Percentiles rank a stretch among this genome's conserved stretches.
phyloP scores from a whole-genome alignment of 164 flowering plant genomes.

The Cinnamomum chago region DNA sequence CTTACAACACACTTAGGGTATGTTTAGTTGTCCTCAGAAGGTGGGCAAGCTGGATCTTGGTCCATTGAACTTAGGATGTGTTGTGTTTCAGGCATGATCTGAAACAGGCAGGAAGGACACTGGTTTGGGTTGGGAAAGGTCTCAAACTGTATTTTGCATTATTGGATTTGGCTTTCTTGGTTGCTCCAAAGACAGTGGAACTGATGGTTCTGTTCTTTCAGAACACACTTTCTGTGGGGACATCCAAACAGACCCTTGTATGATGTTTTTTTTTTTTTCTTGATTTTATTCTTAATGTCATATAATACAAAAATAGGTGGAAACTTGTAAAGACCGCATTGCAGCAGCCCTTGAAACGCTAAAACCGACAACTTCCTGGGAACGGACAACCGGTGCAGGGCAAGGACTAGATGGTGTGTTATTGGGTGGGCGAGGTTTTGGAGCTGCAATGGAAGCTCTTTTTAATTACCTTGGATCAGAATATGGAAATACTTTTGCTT shows the following conservation, averaged over 20 bases:
- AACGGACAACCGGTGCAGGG: constrained; percentile 69
- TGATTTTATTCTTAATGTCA: neutral
- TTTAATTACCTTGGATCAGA: constrained; percentile 87
- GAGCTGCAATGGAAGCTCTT: constrained; percentile 91
- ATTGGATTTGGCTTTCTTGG: neutral
- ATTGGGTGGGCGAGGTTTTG: constrained; percentile 95
- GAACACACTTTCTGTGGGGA: neutral
- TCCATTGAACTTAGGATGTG: neutral
- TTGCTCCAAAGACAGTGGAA: neutral
- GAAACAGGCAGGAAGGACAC: neutral
- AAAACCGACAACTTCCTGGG: constrained; percentile 93
- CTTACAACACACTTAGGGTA: neutral
- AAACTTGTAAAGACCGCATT: constrained; percentile 91
- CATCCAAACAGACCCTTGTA: neutral
- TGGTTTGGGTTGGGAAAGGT: neutral
- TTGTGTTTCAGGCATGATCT: neutral
- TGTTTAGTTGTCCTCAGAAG: neutral
- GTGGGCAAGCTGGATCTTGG: neutral
- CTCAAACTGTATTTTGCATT: neutral
- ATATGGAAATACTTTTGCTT: constrained; percentile 92
- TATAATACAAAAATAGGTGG: constrained; percentile 51
- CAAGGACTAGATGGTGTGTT: constrained; percentile 84
- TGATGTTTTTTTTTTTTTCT: neutral
- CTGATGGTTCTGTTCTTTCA: neutral
- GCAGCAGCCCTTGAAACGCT: constrained; percentile 90